These are phyloP conservation scores for Fusarium pseudocircinatum DNA, from an alignment of 2,329 filamentous ascomycete genomes.

Conservation along the genomic window DNA sequence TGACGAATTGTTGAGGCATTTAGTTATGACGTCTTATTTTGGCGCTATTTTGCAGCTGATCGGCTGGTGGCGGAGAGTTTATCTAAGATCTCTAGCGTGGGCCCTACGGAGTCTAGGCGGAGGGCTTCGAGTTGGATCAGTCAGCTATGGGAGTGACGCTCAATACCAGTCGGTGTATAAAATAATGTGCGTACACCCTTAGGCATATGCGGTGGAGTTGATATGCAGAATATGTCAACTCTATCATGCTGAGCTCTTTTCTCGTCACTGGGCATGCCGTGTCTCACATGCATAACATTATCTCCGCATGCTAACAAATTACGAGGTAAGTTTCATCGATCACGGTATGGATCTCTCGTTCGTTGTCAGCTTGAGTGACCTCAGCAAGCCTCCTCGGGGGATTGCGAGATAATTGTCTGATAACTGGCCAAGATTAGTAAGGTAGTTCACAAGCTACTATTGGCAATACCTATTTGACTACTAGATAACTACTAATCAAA, in stretches of 20 bases:
- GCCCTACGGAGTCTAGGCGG: background rate
- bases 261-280: background rate
- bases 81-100: background rate
- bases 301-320: background rate
- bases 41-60: background rate
- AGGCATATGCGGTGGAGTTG: too few species aligned
- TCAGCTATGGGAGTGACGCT: background rate
- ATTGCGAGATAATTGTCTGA: background rate
- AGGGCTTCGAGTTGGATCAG: background rate
- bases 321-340: accelerated
- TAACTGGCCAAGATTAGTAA: background rate
- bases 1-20: background rate
- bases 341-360: background rate
- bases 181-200: background rate
- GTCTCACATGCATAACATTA: background rate
- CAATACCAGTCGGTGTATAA: background rate
- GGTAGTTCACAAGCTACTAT: background rate
- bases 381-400: too few species aligned
- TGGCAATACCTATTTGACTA: too few species aligned
- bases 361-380: background rate
- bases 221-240: background rate
- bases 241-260: background rate
- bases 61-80: background rate
- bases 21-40: background rate
- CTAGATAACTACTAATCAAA: too few species aligned